Percentiles rank a stretch among this genome's conserved stretches.
These are phyloP conservation scores for Annulohypoxylon moriforme DNA, from an alignment of 495 filamentous ascomycete genomes.

Conservation along the genomic window DNA sequence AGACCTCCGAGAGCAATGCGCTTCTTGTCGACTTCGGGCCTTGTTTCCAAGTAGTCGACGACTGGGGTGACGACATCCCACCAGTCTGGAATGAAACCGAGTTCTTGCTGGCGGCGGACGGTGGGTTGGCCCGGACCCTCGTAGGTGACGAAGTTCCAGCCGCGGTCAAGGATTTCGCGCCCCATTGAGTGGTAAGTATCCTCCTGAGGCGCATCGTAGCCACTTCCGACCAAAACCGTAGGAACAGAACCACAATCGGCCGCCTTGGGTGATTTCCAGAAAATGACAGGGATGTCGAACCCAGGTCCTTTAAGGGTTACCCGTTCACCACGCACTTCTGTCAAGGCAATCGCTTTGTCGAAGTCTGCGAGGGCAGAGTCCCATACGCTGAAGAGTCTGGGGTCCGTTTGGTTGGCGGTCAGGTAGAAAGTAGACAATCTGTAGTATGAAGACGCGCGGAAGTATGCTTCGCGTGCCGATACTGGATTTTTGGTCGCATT, in stretches of 20 bases:
- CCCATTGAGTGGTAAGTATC: conserved; percentile 55
- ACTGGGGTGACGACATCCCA: conserved; percentile 59
- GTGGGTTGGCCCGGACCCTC: conserved; percentile 64
- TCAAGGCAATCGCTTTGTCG: conserved; percentile 61
- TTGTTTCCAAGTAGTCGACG: conserved; percentile 55
- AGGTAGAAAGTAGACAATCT: conserved; percentile 56
- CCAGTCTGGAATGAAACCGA: conserved; percentile 64
- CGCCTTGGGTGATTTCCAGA: conserved; percentile 35
- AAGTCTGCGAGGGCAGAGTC: conserved; percentile 75
- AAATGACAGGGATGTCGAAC: conserved; percentile 51
- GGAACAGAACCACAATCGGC: conserved; percentile 35
- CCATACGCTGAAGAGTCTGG: conserved; percentile 68
- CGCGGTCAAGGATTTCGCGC: conserved; percentile 51
- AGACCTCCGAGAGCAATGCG: conserved; percentile 51
- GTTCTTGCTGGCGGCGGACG: conserved; percentile 56
- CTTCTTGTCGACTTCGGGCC: conserved; percentile 46
- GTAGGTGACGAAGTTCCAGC: conserved; percentile 60
- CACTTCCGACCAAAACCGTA: conserved; percentile 54
- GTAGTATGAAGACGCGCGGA: conserved; percentile 58
- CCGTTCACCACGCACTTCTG: conserved; percentile 50
- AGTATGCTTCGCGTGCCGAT: conserved; percentile 51
- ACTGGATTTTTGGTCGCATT: conserved; percentile 42
- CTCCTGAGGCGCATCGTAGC: conserved; percentile 59
- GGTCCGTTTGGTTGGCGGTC: conserved; percentile 52
- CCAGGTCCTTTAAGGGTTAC: conserved; percentile 46